Percentiles rank a stretch among this genome's conserved stretches.
These are phyloP conservation scores for Porodaedalea pini DNA, from an alignment of 1,284 basidiomycete genomes.

Conservation along the genomic window DNA sequence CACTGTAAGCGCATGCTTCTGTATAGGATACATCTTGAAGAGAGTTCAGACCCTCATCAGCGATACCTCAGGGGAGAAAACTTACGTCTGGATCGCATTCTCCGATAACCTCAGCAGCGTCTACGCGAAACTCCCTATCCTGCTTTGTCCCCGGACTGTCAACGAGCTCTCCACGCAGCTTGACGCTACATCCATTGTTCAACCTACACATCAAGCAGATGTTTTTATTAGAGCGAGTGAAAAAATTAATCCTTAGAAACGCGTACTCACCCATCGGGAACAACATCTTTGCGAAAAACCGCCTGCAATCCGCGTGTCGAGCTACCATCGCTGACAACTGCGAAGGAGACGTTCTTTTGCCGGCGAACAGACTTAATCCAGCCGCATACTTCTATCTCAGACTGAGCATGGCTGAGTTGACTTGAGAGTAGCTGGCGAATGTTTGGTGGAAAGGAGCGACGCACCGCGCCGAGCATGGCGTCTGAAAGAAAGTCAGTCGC, in stretches of 20 bases:
- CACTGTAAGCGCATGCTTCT: slow-evolving; percentile 73
- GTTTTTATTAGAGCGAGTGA: slow-evolving; percentile 14
- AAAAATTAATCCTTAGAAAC: neutral
- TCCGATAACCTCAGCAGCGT: slow-evolving; percentile 64
- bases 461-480: slow-evolving; percentile 16
- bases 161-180: slow-evolving; percentile 61
- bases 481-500: too few relatives aligned
- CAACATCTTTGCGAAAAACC: slow-evolving; percentile 51
- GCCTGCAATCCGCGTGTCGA: slow-evolving; percentile 68
- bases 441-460: slow-evolving; percentile 39
- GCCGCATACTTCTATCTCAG: slow-evolving; percentile 49
- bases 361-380: slow-evolving; percentile 83
- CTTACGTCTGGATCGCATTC: slow-evolving; percentile 71
- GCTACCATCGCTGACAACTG: slow-evolving; percentile 81
- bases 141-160: slow-evolving; percentile 69
- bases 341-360: slow-evolving; percentile 86
- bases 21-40: slow-evolving; percentile 77
- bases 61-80: slow-evolving; percentile 9
- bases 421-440: slow-evolving; percentile 53
- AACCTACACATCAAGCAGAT: slow-evolving; percentile 41
- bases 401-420: slow-evolving; percentile 4
- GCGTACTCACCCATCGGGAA: slow-evolving; percentile 7
- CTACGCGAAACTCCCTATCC: slow-evolving; percentile 71
- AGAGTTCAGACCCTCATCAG: neutral
- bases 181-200: slow-evolving; percentile 71